Percentiles rank a stretch among this genome's conserved stretches.
Evolutionary conservation across 352 stramenopile genomes (phyloP).

Genomic region (Phytophthora uliginosa): DNA sequence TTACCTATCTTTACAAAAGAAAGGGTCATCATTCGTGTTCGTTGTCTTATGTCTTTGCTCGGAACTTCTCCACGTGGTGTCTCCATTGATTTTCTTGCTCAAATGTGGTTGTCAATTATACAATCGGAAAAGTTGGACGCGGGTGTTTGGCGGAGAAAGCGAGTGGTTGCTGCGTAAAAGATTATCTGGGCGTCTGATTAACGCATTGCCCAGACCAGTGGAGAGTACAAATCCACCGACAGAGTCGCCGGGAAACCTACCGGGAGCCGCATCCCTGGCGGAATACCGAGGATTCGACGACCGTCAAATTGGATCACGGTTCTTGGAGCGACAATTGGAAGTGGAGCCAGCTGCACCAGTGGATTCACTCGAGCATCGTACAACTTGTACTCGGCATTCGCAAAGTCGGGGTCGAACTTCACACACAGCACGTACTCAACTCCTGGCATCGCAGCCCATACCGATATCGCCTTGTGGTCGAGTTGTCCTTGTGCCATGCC

Average conservation of each 20-base stretch:
- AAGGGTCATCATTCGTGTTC: not conserved
- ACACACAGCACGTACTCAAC: slow-evolving; percentile 56
- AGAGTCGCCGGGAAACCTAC: slow-evolving; percentile 39
- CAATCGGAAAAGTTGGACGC: not conserved
- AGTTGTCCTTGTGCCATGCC: slow-evolving; percentile 48
- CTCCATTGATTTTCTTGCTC: too few species aligned
- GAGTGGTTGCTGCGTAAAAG: slow-evolving; percentile 13
- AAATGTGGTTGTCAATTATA: too few species aligned
- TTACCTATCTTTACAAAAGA: too few species aligned
- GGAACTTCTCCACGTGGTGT: slow-evolving; percentile 18
- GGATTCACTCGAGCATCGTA: slow-evolving; percentile 47
- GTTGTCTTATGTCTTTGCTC: slow-evolving; percentile 2
- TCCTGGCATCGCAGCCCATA: slow-evolving; percentile 46
- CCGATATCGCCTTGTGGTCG: slow-evolving; percentile 46
- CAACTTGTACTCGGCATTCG: slow-evolving; percentile 52
- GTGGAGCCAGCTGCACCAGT: slow-evolving; percentile 38
- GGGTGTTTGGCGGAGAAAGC: not conserved
- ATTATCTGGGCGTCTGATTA: slow-evolving; percentile 18
- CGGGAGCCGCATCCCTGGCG: slow-evolving; percentile 38
- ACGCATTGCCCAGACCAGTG: slow-evolving; percentile 38
- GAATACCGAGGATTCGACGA: slow-evolving; percentile 51
- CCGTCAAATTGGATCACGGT: slow-evolving; percentile 47
- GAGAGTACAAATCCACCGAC: slow-evolving; percentile 50
- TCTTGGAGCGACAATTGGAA: slow-evolving; percentile 46
- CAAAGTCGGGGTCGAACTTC: slow-evolving; percentile 46